These are phyloP conservation scores for Malania oleifera DNA, from an alignment of 164 flowering plant genomes.

Conservation along the genomic window DNA sequence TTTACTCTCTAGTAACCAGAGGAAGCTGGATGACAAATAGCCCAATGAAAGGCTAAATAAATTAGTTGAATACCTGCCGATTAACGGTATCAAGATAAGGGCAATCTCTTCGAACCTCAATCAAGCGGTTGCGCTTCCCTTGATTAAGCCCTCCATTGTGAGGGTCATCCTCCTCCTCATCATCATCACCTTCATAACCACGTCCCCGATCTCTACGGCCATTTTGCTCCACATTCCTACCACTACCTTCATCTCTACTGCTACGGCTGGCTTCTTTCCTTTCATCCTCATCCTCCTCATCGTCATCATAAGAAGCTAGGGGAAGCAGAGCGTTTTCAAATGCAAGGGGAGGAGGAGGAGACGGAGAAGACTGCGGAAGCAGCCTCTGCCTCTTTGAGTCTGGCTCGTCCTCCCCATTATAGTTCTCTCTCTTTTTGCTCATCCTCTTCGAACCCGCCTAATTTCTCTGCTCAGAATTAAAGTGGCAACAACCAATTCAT, in stretches of 20 bases:
- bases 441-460: slow-evolving; percentile 16
- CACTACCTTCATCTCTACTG: slow-evolving; percentile 5
- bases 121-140: slow-evolving; percentile 35
- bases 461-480: no score
- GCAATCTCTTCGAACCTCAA: slow-evolving; percentile 80
- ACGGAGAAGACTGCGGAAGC: slow-evolving; percentile 21
- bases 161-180: slow-evolving; percentile 28
- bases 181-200: slow-evolving; percentile 36
- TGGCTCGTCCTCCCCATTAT: slow-evolving; percentile 15
- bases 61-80: slow-evolving; percentile 76
- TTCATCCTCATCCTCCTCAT: slow-evolving; percentile 37
- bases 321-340: slow-evolving; percentile 58
- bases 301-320: slow-evolving; percentile 60
- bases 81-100: slow-evolving; percentile 98
- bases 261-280: slow-evolving; percentile 8
- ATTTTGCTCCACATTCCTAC: slow-evolving; percentile 10
- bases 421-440: slow-evolving; percentile 38
- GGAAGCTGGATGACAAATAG: no score
- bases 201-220: slow-evolving; percentile 14
- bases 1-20: no score
- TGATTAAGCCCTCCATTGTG: slow-evolving; percentile 8
- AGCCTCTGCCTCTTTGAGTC: slow-evolving; percentile 46
- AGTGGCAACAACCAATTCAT: no score
- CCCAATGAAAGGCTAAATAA: no score
- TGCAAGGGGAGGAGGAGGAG: slow-evolving; percentile 25